Percentiles rank a stretch among this genome's conserved stretches.
Conservation (phyloP, 257 asterid species). For the Nicotiana otophora region DNA sequence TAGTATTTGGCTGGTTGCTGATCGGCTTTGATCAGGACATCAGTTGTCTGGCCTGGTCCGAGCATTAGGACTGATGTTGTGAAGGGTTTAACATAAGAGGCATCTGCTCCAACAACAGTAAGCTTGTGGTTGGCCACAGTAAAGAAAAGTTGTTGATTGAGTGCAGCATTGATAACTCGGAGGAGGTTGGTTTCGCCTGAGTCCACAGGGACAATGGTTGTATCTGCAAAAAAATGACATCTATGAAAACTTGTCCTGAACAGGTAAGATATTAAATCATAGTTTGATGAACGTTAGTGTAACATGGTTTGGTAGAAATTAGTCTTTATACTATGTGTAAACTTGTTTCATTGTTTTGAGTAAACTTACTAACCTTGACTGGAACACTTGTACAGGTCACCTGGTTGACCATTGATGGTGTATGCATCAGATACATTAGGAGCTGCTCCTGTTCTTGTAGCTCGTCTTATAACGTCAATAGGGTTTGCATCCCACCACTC, state of each 20-base stretch:
- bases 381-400: slow-evolving; percentile 84
- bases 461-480: slow-evolving; percentile 60
- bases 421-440: slow-evolving; percentile 79
- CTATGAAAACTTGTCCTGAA: neutral
- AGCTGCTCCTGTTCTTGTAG: slow-evolving; percentile 70
- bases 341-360: neutral
- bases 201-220: slow-evolving; percentile 42
- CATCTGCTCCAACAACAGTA: slow-evolving; percentile 86
- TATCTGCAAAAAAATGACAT: slow-evolving; percentile 36
- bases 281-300: neutral
- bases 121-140: slow-evolving; percentile 72
- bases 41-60: slow-evolving; percentile 96
- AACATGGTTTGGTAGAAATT: neutral
- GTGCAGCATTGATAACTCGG: slow-evolving; percentile 62
- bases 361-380: slow-evolving; percentile 32
- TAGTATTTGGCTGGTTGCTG: slow-evolving; percentile 65
- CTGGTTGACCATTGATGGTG: slow-evolving; percentile 93
- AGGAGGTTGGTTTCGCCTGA: slow-evolving; percentile 71
- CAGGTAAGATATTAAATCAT: neutral
- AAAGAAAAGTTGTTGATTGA: slow-evolving; percentile 88
- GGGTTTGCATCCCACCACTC: slow-evolving; percentile 97
- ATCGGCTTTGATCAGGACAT: slow-evolving; percentile 64
- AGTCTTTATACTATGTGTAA: neutral
- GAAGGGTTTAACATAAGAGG: slow-evolving; percentile 73
- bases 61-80: slow-evolving; percentile 78